Percentiles rank a stretch among this genome's conserved stretches.
phyloP scores from a whole-genome alignment of 1,284 basidiomycete species.

The Boletus hoseneyae region DNA sequence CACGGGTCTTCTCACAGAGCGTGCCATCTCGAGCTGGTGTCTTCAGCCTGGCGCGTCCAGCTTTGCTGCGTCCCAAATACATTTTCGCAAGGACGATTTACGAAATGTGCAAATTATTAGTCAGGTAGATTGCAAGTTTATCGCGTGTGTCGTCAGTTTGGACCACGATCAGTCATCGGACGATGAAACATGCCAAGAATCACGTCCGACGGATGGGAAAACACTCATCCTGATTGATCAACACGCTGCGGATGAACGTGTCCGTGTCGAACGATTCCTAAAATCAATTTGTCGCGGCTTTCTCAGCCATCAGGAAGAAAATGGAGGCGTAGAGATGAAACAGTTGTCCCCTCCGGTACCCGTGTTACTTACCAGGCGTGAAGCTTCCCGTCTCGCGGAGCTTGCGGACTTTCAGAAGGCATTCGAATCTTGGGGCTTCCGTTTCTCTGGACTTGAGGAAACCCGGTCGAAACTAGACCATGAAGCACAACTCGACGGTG shows the following conservation, averaged over 20 bases:
- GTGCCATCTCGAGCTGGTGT: slow-evolving; percentile 8
- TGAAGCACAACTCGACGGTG: slow-evolving; percentile 29
- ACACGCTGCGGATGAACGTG: slow-evolving; percentile 92
- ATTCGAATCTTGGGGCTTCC: slow-evolving; percentile 74
- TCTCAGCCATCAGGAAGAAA: slow-evolving; percentile 36
- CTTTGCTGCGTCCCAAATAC: slow-evolving; percentile 26
- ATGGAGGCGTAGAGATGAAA: slow-evolving; percentile 37
- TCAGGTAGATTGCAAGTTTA: slow-evolving; percentile 89
- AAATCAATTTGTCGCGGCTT: slow-evolving; percentile 67
- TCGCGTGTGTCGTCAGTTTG: slow-evolving; percentile 60
- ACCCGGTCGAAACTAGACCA: slow-evolving; percentile 13
- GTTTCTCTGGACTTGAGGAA: slow-evolving; percentile 43
- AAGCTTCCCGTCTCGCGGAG: slow-evolving; percentile 48
- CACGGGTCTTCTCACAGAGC: slow-evolving; percentile 6
- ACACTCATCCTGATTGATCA: slow-evolving; percentile 87
- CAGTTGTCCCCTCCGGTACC: slow-evolving; percentile 49
- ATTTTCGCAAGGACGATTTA: slow-evolving; percentile 55
- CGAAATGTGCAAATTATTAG: slow-evolving; percentile 56
- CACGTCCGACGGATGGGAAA: slow-evolving; percentile 10
- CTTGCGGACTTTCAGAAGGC: slow-evolving; percentile 42
- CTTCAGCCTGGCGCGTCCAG: slow-evolving; percentile 13
- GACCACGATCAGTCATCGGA: slow-evolving; percentile 9
- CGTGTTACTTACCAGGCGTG: slow-evolving; percentile 62
- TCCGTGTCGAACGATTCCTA: slow-evolving; percentile 84
- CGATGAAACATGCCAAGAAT: slow-evolving; percentile 8